phyloP scores from a whole-genome alignment of 495 filamentous ascomycete species.

The Xylaria cubensis region DNA sequence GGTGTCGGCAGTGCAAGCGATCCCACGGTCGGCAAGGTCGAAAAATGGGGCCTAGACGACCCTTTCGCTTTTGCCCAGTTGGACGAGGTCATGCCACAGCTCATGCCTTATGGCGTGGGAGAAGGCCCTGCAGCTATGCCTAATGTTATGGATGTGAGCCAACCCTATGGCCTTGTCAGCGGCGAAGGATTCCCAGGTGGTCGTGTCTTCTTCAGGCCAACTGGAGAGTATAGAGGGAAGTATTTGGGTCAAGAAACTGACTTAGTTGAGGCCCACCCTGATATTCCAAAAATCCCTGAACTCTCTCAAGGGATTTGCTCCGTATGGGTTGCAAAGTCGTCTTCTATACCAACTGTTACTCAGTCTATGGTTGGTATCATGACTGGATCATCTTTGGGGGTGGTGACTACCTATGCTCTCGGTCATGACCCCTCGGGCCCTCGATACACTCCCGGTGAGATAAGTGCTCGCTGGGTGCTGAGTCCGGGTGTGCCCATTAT shows the following conservation, averaged over 20 bases:
- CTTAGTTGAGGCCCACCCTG: slow-evolving; percentile 57
- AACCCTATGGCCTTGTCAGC: slow-evolving; percentile 80
- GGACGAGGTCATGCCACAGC: slow-evolving; percentile 73
- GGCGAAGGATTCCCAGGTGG: slow-evolving; percentile 86
- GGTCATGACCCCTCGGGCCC: slow-evolving; percentile 71
- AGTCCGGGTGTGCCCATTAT: slow-evolving; percentile 94
- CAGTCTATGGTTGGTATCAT: slow-evolving; percentile 82
- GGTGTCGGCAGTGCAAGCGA: slow-evolving; percentile 78
- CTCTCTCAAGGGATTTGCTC: slow-evolving; percentile 69
- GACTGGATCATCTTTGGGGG: slow-evolving; percentile 81
- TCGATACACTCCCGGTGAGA: slow-evolving; percentile 72
- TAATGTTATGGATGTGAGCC: slow-evolving; percentile 89
- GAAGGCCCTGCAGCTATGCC: slow-evolving; percentile 76
- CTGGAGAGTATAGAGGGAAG: slow-evolving; percentile 79
- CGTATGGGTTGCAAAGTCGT: slow-evolving; percentile 92
- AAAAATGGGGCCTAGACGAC: slow-evolving; percentile 82
- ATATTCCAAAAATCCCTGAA: slow-evolving; percentile 74
- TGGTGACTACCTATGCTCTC: slow-evolving; percentile 84
- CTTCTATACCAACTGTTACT: slow-evolving; percentile 70
- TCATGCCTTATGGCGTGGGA: slow-evolving; percentile 78
- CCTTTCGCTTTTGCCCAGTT: slow-evolving; percentile 76
- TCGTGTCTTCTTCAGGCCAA: slow-evolving; percentile 73
- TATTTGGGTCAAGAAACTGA: slow-evolving; percentile 64
- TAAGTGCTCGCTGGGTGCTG: slow-evolving; percentile 85
- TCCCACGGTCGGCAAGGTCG: slow-evolving; percentile 76